These are phyloP conservation scores for Coemansia reversa DNA, from an alignment of 192 early-diverging fungal species.

Conservation along the genomic window DNA sequence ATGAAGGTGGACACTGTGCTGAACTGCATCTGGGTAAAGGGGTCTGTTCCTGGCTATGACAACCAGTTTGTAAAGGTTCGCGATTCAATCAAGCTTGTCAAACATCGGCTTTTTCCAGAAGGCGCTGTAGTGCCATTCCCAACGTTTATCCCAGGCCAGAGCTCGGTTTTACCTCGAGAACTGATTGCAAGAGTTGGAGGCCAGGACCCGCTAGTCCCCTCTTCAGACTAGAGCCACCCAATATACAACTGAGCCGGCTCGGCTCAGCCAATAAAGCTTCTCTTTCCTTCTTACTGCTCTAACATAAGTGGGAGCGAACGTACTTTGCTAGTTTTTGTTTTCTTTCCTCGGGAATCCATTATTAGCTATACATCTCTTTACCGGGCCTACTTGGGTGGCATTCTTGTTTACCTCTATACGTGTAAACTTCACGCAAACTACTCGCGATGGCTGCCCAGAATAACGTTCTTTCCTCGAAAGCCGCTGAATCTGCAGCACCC, in stretches of 20 bases:
- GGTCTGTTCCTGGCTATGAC: conserved; percentile 84
- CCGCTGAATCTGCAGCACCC: no score
- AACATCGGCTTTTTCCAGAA: conserved; percentile 62
- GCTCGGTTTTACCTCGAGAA: conserved; percentile 39
- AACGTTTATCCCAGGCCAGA: conserved; percentile 58
- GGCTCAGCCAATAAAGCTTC: conserved; percentile 1
- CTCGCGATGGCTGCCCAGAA: no score
- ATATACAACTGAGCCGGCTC: not conserved
- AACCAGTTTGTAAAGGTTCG: conserved; percentile 80
- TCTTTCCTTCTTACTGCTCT: conserved; percentile 4
- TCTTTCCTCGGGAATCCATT: not conserved
- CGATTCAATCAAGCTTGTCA: conserved; percentile 81
- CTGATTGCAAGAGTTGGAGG: conserved; percentile 38
- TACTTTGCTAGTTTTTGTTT: not conserved
- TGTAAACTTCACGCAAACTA: no score
- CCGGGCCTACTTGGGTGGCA: no score
- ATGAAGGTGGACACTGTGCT: conserved; percentile 82
- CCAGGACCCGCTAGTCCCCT: conserved; percentile 40
- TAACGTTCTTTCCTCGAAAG: no score
- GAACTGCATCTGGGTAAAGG: conserved; percentile 92
- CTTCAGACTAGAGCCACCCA: conserved; percentile 23
- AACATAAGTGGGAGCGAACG: not conserved
- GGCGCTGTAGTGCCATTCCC: conserved; percentile 72
- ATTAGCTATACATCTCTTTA: conserved; percentile 39
- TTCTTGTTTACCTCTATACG: no score